A percentile compares a stretch with the other conserved stretches of the same genome.
These are phyloP conservation scores for Lathyrus sativus DNA, from an alignment of 306 rosid species.

Conservation along the genomic window DNA sequence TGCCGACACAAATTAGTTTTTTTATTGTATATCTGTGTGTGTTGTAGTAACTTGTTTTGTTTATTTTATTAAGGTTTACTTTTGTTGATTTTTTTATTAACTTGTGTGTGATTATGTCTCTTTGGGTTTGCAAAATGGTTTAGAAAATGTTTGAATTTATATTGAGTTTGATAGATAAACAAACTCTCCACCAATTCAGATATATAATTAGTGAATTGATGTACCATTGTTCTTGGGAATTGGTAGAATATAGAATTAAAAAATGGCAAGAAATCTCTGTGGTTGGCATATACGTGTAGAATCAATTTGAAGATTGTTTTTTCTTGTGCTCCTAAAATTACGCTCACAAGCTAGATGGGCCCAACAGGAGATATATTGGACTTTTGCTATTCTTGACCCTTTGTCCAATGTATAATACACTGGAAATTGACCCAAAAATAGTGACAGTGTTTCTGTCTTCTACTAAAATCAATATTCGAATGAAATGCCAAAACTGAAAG, in stretches of 20 bases:
- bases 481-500: slow-evolving; percentile 20
- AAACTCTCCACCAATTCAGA: neutral
- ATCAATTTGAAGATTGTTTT: slow-evolving; percentile 9
- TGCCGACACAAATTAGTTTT: slow-evolving; percentile 19
- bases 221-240: slow-evolving; percentile 22
- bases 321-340: slow-evolving; percentile 28
- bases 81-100: slow-evolving; percentile 7
- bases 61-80: slow-evolving; percentile 16
- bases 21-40: neutral
- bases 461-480: neutral
- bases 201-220: neutral
- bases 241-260: slow-evolving; percentile 29
- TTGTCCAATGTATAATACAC: neutral
- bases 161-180: neutral
- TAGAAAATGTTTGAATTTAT: neutral
- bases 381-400: slow-evolving; percentile 4
- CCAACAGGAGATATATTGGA: slow-evolving; percentile 10
- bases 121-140: slow-evolving; percentile 21
- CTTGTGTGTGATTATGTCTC: slow-evolving; percentile 22
- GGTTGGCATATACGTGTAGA: slow-evolving; percentile 17
- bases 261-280: neutral
- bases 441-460: slow-evolving; percentile 17
- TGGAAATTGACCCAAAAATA: slow-evolving; percentile 21
- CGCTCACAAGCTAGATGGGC: slow-evolving; percentile 12
- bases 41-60: slow-evolving; percentile 9